These are phyloP conservation scores for Dacryopinax spathularia DNA, from an alignment of 768 basidiomycete species.

Conservation along the genomic window DNA sequence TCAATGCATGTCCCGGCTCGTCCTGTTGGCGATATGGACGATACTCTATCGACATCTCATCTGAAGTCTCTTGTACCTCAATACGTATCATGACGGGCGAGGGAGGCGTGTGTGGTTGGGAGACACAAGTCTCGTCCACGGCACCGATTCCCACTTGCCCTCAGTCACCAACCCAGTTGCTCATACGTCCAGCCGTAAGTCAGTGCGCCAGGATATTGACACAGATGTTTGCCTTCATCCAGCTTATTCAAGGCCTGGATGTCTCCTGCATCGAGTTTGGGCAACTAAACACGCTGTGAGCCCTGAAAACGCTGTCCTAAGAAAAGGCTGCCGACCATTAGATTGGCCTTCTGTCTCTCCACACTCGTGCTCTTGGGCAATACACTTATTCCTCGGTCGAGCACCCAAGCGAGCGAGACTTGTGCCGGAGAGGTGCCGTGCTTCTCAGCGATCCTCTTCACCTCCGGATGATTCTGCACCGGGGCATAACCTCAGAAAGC, in stretches of 20 bases:
- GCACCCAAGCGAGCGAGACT: constrained; percentile 39
- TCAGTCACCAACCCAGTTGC: constrained; percentile 29
- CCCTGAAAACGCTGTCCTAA: constrained; percentile 1
- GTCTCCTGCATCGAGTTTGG: constrained; percentile 24
- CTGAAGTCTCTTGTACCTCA: no score
- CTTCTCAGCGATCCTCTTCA: constrained; percentile 34
- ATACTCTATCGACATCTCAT: no score
- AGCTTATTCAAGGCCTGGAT: constrained; percentile 23
- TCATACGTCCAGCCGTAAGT: constrained; percentile 28
- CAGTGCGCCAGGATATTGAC: constrained; percentile 21
- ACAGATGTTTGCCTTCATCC: constrained; percentile 24
- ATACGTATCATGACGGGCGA: no score
- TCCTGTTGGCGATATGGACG: no score
- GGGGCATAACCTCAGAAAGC: constrained; percentile 26
- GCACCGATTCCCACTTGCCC: not conserved
- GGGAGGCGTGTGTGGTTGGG: no score
- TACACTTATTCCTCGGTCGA: constrained; percentile 31
- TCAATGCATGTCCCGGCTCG: no score
- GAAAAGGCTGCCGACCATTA: constrained; percentile 26
- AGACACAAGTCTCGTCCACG: not conserved
- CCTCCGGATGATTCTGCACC: constrained; percentile 35
- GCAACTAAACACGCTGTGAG: constrained; percentile 20
- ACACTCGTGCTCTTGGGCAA: constrained; percentile 37
- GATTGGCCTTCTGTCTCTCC: constrained; percentile 39
- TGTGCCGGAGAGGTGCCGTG: constrained; percentile 35